Evolutionary conservation across 2,329 filamentous ascomycete genomes (phyloP).

Genomic region (Botrytis cinerea): DNA sequence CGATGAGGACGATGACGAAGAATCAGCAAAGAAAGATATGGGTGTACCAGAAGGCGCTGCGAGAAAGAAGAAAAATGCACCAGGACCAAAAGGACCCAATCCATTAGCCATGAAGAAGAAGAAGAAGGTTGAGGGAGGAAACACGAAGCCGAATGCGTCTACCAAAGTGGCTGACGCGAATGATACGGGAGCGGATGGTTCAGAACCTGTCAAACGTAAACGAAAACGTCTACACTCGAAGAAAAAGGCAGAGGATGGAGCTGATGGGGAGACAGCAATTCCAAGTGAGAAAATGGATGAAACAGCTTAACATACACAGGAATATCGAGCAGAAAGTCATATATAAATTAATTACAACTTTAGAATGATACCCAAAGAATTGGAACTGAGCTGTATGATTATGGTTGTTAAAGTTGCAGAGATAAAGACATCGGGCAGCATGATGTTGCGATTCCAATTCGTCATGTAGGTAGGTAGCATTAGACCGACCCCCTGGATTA

Average conservation of each 20-base stretch:
- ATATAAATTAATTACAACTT: constrained; percentile 7
- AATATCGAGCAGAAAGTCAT: not conserved
- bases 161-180: constrained; percentile 38
- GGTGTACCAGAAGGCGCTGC: constrained; percentile 35
- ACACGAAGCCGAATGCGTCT: constrained; percentile 31
- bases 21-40: constrained; percentile 27
- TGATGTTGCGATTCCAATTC: not conserved
- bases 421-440: constrained; percentile 1
- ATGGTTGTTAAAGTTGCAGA: not conserved
- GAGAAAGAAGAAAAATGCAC: constrained; percentile 57
- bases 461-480: not conserved
- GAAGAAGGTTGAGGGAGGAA: constrained; percentile 44
- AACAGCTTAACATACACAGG: constrained; percentile 10
- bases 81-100: constrained; percentile 69
- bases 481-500: constrained; percentile 5
- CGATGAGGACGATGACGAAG: constrained; percentile 38
- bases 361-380: constrained; percentile 24
- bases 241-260: constrained; percentile 22
- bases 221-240: constrained; percentile 42
- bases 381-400: not conserved
- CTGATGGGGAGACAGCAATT: constrained; percentile 23
- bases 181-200: constrained; percentile 25
- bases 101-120: constrained; percentile 73
- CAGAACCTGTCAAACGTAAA: constrained; percentile 43
- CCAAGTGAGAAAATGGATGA: constrained; percentile 9